A percentile compares a stretch with the other conserved stretches of the same genome.
Evolutionary conservation across 1,139 yeast species (phyloP).

Genomic region (Nakaseomyces sp.): DNA sequence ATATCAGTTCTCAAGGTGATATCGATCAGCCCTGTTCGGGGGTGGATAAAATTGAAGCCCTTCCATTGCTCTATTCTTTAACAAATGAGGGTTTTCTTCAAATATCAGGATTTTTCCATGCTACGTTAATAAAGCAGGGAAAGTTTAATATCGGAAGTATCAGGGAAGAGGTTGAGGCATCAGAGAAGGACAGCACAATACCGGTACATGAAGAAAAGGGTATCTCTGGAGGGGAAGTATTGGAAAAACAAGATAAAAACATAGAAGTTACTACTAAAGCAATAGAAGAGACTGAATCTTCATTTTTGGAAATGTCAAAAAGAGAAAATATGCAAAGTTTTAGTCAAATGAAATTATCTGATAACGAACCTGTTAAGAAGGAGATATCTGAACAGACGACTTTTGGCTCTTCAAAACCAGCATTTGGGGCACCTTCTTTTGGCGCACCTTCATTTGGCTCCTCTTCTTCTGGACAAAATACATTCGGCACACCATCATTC

Average conservation of each 20-base stretch:
- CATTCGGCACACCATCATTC: conserved; percentile 6
- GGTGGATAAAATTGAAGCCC: conserved; percentile 45
- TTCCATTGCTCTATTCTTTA: conserved; percentile 57
- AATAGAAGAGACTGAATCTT: not conserved
- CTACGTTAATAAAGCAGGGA: conserved; percentile 37
- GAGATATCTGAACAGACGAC: conserved; percentile 15
- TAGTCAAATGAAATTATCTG: not conserved
- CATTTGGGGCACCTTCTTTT: conserved; percentile 12
- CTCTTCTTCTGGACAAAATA: not conserved
- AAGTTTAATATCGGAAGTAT: conserved; percentile 19
- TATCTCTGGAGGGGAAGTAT: conserved; percentile 17
- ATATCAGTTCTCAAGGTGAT: conserved; percentile 38
- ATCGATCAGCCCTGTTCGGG: conserved; percentile 50
- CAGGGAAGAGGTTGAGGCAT: not conserved
- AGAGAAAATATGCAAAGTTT: not conserved
- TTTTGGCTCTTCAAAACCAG: conserved; percentile 12
- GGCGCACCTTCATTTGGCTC: not conserved
- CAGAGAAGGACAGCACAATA: not conserved
- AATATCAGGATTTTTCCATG: conserved; percentile 58
- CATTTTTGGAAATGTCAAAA: not conserved
- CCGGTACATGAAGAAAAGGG: conserved; percentile 12
- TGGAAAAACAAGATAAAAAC: conserved; percentile 6
- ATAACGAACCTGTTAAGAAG: conserved; percentile 11
- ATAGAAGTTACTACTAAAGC: not conserved
- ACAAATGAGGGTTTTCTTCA: conserved; percentile 55